phyloP scores from a whole-genome alignment of 1,284 basidiomycete species.

The Trametes sp. region DNA sequence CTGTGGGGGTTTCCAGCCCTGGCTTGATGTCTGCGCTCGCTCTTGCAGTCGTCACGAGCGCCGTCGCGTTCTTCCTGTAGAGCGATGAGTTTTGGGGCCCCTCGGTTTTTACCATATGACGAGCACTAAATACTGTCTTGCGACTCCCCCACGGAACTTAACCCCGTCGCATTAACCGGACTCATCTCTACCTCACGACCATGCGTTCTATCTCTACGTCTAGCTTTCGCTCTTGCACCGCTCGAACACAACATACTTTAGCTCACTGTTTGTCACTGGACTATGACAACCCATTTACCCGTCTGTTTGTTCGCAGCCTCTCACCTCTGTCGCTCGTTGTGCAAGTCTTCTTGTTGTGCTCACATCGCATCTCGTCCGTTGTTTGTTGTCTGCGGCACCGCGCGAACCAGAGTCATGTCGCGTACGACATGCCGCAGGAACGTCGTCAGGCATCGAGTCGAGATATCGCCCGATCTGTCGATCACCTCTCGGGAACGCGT shows the following conservation, averaged over 20 bases:
- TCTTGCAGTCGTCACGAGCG: conserved; percentile 26
- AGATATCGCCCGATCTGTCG: background rate
- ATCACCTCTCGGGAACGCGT: background rate
- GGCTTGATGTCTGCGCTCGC: conserved; percentile 19
- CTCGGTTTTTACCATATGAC: background rate
- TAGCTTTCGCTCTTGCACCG: conserved; percentile 14
- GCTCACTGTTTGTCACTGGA: conserved; percentile 21
- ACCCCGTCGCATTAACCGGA: background rate
- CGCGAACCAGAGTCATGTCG: background rate
- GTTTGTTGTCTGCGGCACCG: background rate
- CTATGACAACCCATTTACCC: conserved; percentile 16
- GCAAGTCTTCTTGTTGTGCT: conserved; percentile 11
- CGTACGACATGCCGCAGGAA: background rate
- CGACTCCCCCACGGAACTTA: background rate
- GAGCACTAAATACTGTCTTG: background rate
- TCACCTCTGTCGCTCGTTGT: conserved; percentile 18
- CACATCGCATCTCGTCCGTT: no score
- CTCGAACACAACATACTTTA: conserved; percentile 21
- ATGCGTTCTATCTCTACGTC: background rate
- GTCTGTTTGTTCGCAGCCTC: conserved; percentile 8
- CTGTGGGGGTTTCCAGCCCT: conserved; percentile 21
- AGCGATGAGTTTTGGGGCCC: background rate
- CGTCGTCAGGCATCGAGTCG: background rate
- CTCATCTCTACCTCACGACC: conserved; percentile 11
- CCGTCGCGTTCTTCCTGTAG: conserved; percentile 26